A percentile compares a stretch with the other conserved stretches of the same genome.
Conservation (phyloP, 2,329 filamentous ascomycete species). For the Pseudomassariella vexata region DNA sequence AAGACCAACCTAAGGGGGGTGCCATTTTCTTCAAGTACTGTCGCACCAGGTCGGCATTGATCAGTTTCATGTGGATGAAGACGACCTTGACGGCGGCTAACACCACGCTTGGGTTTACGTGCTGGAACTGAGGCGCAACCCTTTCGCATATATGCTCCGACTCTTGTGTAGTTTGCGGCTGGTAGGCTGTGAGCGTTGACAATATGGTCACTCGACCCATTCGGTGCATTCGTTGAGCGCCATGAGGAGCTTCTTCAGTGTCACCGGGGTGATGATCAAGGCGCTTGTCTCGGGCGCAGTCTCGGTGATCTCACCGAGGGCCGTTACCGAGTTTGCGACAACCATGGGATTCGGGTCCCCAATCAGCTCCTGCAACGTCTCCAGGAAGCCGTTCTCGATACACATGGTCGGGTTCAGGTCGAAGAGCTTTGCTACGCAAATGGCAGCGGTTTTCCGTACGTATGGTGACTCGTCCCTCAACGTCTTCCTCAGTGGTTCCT, state of each 20-base stretch:
- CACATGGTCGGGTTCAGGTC: conserved; percentile 90
- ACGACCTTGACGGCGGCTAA: conserved; percentile 97
- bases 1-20: conserved; percentile 80
- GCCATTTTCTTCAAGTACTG: conserved; percentile 99
- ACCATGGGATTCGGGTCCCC: conserved; percentile 99
- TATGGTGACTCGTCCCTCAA: conserved; percentile 96
- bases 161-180: conserved; percentile 82
- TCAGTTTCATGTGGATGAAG: conserved; percentile 87
- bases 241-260: conserved; percentile 91
- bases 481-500: conserved; percentile 93
- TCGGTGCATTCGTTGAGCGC: conserved; percentile 97
- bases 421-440: conserved; percentile 96
- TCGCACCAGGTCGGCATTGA: conserved; percentile 71
- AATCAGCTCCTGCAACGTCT: conserved; percentile 90
- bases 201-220: conserved; percentile 93
- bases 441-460: conserved; percentile 94
- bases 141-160: conserved; percentile 97
- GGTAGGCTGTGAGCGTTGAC: conserved; percentile 83
- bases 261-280: conserved; percentile 73
- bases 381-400: conserved; percentile 93
- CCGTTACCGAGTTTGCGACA: conserved; percentile 93
- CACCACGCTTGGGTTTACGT: conserved; percentile 95
- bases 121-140: conserved; percentile 94
- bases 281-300: conserved; percentile 86
- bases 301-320: conserved; percentile 85